phyloP scores from a whole-genome alignment of 495 filamentous ascomycete species.

The Pseudevernia furfuracea region DNA sequence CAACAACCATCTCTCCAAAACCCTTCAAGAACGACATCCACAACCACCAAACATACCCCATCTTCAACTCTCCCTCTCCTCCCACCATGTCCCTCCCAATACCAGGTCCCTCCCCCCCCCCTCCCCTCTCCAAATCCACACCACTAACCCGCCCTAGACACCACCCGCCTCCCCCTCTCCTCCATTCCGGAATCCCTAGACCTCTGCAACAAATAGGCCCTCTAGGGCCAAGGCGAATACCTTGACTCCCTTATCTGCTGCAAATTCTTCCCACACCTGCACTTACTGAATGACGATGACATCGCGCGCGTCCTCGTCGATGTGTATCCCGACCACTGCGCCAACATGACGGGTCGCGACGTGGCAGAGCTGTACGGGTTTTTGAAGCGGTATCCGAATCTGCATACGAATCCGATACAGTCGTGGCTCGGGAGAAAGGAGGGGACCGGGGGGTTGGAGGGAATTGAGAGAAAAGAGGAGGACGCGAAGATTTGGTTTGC shows the following conservation, averaged over 20 bases:
- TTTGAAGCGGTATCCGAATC: neutral
- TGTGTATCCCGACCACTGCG: neutral
- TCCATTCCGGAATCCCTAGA: neutral
- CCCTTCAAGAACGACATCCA: neutral
- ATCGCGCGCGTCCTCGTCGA: neutral
- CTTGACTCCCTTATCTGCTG: neutral
- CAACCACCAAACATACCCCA: too few species aligned
- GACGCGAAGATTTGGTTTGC: too few species aligned
- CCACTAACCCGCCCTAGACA: neutral
- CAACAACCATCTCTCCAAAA: neutral
- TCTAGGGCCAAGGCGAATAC: neutral
- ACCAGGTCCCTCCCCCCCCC: neutral
- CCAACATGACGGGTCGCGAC: neutral
- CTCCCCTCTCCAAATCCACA: neutral
- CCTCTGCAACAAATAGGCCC: neutral
- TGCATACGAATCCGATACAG: constrained; percentile 1
- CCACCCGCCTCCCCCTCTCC: neutral
- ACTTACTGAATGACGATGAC: neutral
- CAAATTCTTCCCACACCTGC: neutral
- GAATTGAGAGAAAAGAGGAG: too few species aligned
- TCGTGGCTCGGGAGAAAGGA: too few species aligned
- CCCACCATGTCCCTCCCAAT: neutral
- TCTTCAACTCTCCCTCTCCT: neutral
- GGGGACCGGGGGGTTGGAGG: too few species aligned
- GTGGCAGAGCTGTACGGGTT: neutral